A percentile compares a stretch with the other conserved stretches of the same genome.
Conservation (phyloP, 225 moss, liverwort and hornwort species). For the Bryoerythrophyllum caledonicum region DNA sequence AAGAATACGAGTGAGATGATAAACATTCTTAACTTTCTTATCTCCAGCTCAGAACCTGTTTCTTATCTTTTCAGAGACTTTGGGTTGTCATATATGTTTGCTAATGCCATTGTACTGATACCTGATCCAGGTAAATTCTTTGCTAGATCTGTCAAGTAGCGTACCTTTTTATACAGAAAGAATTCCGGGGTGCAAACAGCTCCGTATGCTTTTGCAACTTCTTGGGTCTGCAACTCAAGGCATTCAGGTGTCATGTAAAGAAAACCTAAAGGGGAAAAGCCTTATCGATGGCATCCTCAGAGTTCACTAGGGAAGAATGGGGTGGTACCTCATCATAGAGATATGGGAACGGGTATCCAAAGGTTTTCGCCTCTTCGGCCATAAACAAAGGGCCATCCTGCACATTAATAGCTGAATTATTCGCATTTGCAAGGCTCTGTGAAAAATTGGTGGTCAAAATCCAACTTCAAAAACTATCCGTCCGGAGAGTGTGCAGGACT, state of each 20-base stretch:
- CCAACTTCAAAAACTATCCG: neutral
- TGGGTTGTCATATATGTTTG: neutral
- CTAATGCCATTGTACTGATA: neutral
- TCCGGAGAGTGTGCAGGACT: neutral
- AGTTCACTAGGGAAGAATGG: neutral
- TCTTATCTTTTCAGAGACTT: neutral
- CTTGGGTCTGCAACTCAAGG: constrained; percentile 45
- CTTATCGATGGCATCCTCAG: neutral
- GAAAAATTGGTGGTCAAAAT: too few species aligned
- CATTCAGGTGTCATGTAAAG: neutral
- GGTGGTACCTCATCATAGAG: constrained; percentile 58
- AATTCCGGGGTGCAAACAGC: constrained; percentile 70
- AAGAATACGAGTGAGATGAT: neutral
- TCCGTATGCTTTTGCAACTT: constrained; percentile 64
- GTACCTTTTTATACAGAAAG: constrained; percentile 57
- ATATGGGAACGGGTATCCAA: constrained; percentile 58
- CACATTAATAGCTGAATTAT: neutral
- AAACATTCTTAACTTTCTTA: neutral
- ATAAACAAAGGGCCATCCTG: constrained; percentile 63
- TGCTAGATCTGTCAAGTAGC: neutral
- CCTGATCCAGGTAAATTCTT: too few species aligned
- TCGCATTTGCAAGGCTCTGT: neutral
- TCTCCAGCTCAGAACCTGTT: neutral
- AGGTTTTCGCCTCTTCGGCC: constrained; percentile 55
- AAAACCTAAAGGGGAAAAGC: neutral